These are phyloP conservation scores for Annulohypoxylon maeteangense DNA, from an alignment of 495 filamentous ascomycete genomes.

Conservation along the genomic window DNA sequence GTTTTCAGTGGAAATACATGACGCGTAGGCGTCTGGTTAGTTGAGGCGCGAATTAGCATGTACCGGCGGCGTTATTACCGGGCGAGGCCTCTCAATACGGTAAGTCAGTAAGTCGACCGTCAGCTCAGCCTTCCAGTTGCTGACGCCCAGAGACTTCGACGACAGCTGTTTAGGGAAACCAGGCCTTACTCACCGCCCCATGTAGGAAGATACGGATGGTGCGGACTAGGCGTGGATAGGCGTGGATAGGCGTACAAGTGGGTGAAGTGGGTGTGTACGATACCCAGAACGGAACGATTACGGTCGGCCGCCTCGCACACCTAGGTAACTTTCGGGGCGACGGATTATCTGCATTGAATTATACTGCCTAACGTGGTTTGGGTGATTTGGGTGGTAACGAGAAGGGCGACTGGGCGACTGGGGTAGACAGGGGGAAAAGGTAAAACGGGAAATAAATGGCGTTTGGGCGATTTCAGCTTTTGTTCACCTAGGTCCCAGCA, in stretches of 20 bases:
- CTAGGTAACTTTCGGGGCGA: slow-evolving; percentile 12
- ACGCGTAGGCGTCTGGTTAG: slow-evolving; percentile 6
- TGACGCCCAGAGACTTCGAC: slow-evolving; percentile 31
- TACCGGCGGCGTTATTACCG: slow-evolving; percentile 32
- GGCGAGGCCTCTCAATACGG: slow-evolving; percentile 30
- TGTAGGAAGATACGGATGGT: slow-evolving; percentile 20
- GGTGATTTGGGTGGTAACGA: slow-evolving; percentile 5
- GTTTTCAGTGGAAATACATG: slow-evolving; percentile 27
- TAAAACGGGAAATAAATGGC: slow-evolving; percentile 20
- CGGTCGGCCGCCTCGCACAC: slow-evolving; percentile 6
- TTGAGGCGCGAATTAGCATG: slow-evolving; percentile 12
- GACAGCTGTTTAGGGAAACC: slow-evolving; percentile 3
- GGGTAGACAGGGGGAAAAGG: not conserved
- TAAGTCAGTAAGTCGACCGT: slow-evolving; percentile 29
- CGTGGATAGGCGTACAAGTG: not conserved
- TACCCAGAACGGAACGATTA: slow-evolving; percentile 12
- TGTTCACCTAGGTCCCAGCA: not conserved
- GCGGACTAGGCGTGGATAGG: slow-evolving; percentile 8
- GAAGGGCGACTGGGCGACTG: not conserved
- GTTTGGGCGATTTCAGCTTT: slow-evolving; percentile 28
- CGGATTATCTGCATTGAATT: slow-evolving; percentile 24
- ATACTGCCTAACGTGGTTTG: slow-evolving; percentile 23
- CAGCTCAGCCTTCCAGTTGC: slow-evolving; percentile 45
- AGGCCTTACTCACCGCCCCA: slow-evolving; percentile 31
- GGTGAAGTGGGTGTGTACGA: slow-evolving; percentile 2